Percentiles rank a stretch among this genome's conserved stretches.
Conservation (phyloP, 2,329 filamentous ascomycete species). For the Penicillium vulpinum region DNA sequence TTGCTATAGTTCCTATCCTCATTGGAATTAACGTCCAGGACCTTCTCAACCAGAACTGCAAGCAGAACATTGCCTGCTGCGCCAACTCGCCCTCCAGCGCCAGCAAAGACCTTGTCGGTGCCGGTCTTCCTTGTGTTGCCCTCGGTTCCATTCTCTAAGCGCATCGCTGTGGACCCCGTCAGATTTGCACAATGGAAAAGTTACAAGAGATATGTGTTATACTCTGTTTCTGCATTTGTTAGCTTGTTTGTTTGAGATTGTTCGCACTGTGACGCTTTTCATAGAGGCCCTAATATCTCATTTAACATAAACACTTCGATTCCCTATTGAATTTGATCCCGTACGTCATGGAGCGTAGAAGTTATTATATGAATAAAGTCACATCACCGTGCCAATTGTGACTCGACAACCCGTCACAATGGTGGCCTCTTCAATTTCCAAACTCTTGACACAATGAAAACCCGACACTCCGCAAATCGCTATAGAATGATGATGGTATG, state of each 20-base stretch:
- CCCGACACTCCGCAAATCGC: too few species aligned
- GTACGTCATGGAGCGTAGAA: too few species aligned
- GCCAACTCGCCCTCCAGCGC: conserved; percentile 30
- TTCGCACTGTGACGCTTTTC: conserved; percentile 5
- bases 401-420: too few species aligned
- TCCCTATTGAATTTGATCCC: neutral
- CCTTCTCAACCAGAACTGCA: conserved; percentile 36
- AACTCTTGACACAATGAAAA: too few species aligned
- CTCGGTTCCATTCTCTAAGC: conserved; percentile 41
- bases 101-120: conserved; percentile 28
- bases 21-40: conserved; percentile 30
- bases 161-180: conserved; percentile 1
- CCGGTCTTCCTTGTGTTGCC: conserved; percentile 39
- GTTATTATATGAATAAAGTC: too few species aligned
- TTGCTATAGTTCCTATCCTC: conserved; percentile 17
- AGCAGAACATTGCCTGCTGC: conserved; percentile 44
- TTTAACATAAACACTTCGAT: conserved; percentile 17
- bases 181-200: conserved; percentile 1
- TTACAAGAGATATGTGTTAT: conserved; percentile 14
- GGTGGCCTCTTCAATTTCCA: too few species aligned
- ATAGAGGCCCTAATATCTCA: conserved; percentile 11
- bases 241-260: conserved; percentile 12
- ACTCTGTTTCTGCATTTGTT: conserved; percentile 14
- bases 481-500: too few species aligned
- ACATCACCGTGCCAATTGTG: too few species aligned